phyloP scores from a whole-genome alignment of 202 grass and related monocot genomes.

The Digitaria exilis region DNA sequence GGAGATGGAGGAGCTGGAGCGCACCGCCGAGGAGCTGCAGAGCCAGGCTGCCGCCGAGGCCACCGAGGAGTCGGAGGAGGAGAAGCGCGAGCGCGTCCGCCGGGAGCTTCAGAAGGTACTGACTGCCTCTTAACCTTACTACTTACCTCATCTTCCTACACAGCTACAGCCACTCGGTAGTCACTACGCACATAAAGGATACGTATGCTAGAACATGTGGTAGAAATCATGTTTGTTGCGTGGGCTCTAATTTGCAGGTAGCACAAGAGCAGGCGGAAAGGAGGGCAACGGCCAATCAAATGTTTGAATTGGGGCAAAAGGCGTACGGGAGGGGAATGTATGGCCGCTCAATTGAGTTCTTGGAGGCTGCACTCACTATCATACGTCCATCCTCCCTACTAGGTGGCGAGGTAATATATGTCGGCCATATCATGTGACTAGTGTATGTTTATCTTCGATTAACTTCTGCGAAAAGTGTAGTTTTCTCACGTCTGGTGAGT shows the following conservation, averaged over 20 bases:
- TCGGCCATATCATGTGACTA: not conserved
- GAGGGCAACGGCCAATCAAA: conserved; percentile 71
- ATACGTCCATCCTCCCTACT: conserved; percentile 78
- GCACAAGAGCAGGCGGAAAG: conserved; percentile 78
- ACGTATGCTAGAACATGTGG: not conserved
- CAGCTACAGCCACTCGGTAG: not conserved
- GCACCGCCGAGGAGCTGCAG: conserved; percentile 77
- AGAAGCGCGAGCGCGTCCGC: conserved; percentile 88
- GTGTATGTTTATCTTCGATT: not conserved
- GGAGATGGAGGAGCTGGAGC: conserved; percentile 96
- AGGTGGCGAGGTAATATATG: conserved; percentile 77
- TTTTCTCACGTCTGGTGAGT: not conserved
- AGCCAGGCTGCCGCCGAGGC: conserved; percentile 46
- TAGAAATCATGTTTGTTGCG: not conserved
- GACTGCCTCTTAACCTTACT: not conserved
- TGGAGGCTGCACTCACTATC: conserved; percentile 85
- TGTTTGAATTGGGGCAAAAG: conserved; percentile 95
- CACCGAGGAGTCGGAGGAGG: conserved; percentile 77
- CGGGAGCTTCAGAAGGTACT: conserved; percentile 90
- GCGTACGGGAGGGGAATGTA: conserved; percentile 91
- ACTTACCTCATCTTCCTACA: not conserved
- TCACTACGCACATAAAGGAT: not conserved
- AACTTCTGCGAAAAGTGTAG: not conserved
- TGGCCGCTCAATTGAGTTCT: conserved; percentile 77
- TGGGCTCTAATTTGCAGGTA: conserved; percentile 53